A percentile compares a stretch with the other conserved stretches of the same genome.
Evolutionary conservation across 495 filamentous ascomycete genomes (phyloP).

Genomic region (Aspergillus panamensis): DNA sequence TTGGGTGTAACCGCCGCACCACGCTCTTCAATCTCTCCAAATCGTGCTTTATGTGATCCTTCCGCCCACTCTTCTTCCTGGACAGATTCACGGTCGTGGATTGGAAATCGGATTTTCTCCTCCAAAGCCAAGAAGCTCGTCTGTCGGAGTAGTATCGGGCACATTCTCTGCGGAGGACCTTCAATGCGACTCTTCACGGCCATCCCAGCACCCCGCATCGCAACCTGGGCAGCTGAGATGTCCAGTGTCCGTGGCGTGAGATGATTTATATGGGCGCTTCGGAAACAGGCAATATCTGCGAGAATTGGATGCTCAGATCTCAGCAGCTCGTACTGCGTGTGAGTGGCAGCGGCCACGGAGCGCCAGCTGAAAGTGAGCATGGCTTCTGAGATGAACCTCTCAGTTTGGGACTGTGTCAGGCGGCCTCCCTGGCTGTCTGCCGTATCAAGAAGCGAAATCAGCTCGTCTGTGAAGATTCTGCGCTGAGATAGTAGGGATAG

Average conservation of each 20-base stretch:
- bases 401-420: too few species aligned
- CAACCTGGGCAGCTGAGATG: background rate
- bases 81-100: background rate
- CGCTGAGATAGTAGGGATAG: background rate
- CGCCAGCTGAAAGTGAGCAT: background rate
- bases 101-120: background rate
- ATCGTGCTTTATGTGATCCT: background rate
- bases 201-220: background rate
- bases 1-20: background rate
- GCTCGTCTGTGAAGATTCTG: background rate
- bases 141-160: background rate
- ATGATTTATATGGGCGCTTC: background rate
- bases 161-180: background rate
- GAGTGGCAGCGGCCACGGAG: background rate
- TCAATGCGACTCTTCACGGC: background rate
- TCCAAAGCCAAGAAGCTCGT: background rate
- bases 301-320: background rate
- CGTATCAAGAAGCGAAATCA: background rate
- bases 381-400: background rate
- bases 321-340: background rate
- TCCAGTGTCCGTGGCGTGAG: background rate
- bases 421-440: too few species aligned
- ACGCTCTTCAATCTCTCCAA: background rate
- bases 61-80: background rate
- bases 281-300: background rate